Evolutionary conservation across 306 rosid species (phyloP).

Genomic region (Fagus crenata): DNA sequence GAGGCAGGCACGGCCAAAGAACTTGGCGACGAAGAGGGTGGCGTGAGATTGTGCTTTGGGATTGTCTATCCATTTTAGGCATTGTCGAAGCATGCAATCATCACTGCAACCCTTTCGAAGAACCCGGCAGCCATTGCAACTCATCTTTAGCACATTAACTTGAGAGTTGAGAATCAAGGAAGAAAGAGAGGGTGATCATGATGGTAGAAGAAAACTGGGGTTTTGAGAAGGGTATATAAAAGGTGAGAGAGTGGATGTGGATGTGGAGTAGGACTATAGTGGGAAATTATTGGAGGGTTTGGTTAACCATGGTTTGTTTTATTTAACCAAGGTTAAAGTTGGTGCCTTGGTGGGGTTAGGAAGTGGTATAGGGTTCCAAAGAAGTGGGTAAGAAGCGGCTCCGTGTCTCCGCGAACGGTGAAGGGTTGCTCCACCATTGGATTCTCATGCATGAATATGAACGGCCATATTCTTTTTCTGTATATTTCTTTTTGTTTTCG

Average conservation of each 20-base stretch:
- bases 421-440: conserved; percentile 30
- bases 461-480: conserved; percentile 17
- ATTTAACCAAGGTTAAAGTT: conserved; percentile 34
- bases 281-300: neutral
- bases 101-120: conserved; percentile 74
- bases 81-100: conserved; percentile 57
- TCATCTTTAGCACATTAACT: conserved; percentile 39
- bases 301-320: conserved; percentile 1
- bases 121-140: conserved; percentile 78
- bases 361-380: conserved; percentile 37
- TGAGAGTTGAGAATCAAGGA: neutral
- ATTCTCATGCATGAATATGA: conserved; percentile 24
- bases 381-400: conserved; percentile 46
- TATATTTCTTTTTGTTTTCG: conserved; percentile 4
- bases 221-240: neutral
- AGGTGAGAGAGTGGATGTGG: neutral
- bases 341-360: neutral
- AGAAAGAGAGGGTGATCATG: neutral
- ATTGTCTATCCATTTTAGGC: conserved; percentile 49
- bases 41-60: conserved; percentile 63
- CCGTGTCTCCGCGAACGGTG: conserved; percentile 46
- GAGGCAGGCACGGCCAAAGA: conserved; percentile 78
- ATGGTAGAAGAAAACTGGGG: neutral
- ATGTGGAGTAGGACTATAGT: neutral
- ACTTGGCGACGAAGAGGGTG: conserved; percentile 72